Evolutionary conservation across 2,329 filamentous ascomycete genomes (phyloP).

Genomic region (Rhynchosporium secalis): DNA sequence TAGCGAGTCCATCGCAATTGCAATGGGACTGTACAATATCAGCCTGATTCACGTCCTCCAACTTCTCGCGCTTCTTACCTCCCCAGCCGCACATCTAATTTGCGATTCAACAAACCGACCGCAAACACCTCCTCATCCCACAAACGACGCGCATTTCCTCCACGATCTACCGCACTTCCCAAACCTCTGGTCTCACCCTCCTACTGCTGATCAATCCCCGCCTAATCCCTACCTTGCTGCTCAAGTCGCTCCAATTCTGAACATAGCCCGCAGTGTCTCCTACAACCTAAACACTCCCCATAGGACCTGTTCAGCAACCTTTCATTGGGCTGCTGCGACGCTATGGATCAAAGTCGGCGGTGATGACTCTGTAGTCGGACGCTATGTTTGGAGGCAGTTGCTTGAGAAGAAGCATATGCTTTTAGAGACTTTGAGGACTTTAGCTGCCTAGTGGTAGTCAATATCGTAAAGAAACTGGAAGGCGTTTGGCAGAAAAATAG

Average conservation of each 20-base stretch:
- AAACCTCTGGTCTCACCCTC: background rate
- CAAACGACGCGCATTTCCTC: background rate
- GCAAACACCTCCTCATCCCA: background rate
- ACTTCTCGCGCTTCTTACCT: slow-evolving; percentile 29
- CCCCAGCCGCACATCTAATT: background rate
- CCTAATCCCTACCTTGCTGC: slow-evolving; percentile 21
- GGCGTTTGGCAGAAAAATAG: background rate
- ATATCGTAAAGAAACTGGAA: background rate
- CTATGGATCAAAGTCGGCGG: slow-evolving; percentile 29
- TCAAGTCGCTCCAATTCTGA: slow-evolving; percentile 27
- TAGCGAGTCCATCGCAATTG: slow-evolving; percentile 23
- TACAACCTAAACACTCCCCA: slow-evolving; percentile 24
- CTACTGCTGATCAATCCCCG: background rate
- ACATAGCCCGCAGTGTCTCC: slow-evolving; percentile 33
- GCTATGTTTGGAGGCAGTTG: slow-evolving; percentile 22
- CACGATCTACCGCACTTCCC: slow-evolving; percentile 1
- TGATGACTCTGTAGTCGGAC: slow-evolving; percentile 27
- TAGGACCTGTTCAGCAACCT: slow-evolving; percentile 25
- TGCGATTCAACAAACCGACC: background rate
- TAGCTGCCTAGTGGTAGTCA: background rate
- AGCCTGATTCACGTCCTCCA: slow-evolving; percentile 35
- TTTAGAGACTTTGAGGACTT: background rate
- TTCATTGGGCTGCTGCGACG: slow-evolving; percentile 34
- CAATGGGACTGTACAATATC: slow-evolving; percentile 38
- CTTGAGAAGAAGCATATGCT: background rate